Evolutionary conservation across 345 rosid species (phyloP).

Genomic region (Heritiera littoralis): DNA sequence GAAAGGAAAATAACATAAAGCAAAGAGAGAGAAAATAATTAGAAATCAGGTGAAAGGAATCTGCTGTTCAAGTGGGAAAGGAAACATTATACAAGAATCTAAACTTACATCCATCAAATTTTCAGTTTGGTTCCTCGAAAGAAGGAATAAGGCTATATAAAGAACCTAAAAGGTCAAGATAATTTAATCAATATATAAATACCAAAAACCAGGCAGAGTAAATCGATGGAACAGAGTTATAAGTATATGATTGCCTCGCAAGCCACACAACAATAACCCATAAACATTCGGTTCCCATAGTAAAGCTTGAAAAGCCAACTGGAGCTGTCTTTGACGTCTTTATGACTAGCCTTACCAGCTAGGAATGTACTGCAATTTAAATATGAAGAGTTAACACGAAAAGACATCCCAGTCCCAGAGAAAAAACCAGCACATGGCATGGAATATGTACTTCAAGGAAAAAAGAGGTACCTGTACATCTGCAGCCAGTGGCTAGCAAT

Average conservation of each 20-base stretch:
- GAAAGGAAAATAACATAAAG: conserved; percentile 36
- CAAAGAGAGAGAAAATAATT: not conserved
- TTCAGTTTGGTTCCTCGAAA: conserved; percentile 58
- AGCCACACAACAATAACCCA: conserved; percentile 89
- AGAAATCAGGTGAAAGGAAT: conserved; percentile 19
- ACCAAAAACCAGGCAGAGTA: not conserved
- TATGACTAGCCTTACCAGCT: conserved; percentile 83
- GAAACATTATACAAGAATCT: conserved; percentile 13
- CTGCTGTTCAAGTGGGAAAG: not conserved
- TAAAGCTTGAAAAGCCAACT: conserved; percentile 90
- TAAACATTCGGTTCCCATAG: conserved; percentile 91
- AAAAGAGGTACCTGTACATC: conserved; percentile 74
- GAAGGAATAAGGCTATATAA: conserved; percentile 75
- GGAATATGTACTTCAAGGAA: not conserved
- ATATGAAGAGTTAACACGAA: conserved; percentile 22
- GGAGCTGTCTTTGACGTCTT: conserved; percentile 91
- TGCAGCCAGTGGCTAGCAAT: conserved; percentile 95
- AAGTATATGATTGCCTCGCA: conserved; percentile 66
- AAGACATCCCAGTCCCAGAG: conserved; percentile 13
- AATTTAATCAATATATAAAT: conserved; percentile 10
- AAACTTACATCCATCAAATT: conserved; percentile 60
- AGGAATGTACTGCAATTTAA: conserved; percentile 78
- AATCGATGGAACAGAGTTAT: not conserved
- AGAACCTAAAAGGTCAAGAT: conserved; percentile 55
- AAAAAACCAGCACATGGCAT: not conserved